Conservation (phyloP, 1,139 yeast species). For the Nakaseomyces uthaithaninus region DNA sequence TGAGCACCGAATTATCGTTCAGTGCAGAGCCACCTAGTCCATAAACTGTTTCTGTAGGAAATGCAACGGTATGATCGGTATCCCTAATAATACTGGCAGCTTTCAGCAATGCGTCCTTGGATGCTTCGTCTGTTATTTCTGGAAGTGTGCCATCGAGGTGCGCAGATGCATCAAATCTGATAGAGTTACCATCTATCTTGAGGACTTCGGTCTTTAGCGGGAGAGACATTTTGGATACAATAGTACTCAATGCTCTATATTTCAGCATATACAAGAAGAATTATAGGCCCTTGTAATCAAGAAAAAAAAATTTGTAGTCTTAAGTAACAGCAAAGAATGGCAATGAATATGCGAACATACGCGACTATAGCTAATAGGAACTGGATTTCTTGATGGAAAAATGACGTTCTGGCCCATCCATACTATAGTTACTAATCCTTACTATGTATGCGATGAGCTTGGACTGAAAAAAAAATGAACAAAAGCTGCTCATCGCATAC, state of each 20-base stretch:
- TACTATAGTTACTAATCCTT: too few species aligned
- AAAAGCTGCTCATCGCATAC: too few species aligned
- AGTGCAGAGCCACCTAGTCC: slow-evolving; percentile 89
- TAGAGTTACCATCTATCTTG: slow-evolving; percentile 39
- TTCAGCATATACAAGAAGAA: not conserved
- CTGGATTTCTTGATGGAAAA: too few species aligned
- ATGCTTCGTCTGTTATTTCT: slow-evolving; percentile 42
- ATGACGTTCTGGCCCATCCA: too few species aligned
- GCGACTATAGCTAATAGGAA: too few species aligned
- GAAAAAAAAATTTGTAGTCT: not conserved
- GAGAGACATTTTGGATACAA: slow-evolving; percentile 1
- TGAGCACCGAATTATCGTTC: slow-evolving; percentile 59
- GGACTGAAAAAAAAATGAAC: too few species aligned
- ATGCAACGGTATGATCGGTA: slow-evolving; percentile 64
- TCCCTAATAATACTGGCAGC: slow-evolving; percentile 53
- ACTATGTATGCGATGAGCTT: too few species aligned
- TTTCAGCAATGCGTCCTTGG: slow-evolving; percentile 41
- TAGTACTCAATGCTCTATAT: slow-evolving; percentile 1
- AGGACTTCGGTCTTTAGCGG: slow-evolving; percentile 35
- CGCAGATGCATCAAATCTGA: slow-evolving; percentile 33
- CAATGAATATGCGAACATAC: too few species aligned
- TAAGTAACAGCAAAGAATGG: too few species aligned
- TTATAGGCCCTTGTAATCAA: not conserved
- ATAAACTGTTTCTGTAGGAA: slow-evolving; percentile 95
- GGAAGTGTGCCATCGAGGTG: slow-evolving; percentile 35